Evolutionary conservation across 352 stramenopile genomes (phyloP).

Genomic region (Thalassiosira oceanica): DNA sequence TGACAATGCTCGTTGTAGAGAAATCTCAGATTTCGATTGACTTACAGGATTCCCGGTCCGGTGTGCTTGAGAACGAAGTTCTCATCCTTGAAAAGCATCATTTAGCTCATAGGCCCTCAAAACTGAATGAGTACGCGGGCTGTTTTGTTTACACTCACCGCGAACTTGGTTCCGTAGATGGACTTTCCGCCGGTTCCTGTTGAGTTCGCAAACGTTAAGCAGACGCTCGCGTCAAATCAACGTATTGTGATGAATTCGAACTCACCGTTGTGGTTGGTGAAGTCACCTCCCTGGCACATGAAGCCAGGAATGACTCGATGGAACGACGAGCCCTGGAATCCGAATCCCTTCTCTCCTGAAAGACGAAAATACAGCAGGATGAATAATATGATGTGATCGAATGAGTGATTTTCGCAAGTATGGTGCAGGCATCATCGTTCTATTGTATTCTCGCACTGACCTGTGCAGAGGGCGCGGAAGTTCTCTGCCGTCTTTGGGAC

Average conservation of each 20-base stretch:
- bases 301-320: slow-evolving; percentile 87
- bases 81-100: too few species aligned
- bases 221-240: too few species aligned
- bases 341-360: slow-evolving; percentile 80
- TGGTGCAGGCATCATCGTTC: too few species aligned
- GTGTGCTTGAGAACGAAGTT: slow-evolving; percentile 81
- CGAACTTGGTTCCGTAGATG: slow-evolving; percentile 88
- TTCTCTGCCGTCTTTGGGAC: slow-evolving; percentile 98
- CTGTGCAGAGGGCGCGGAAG: slow-evolving; percentile 97
- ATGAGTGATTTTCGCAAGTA: too few species aligned
- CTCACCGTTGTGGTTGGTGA: slow-evolving; percentile 88
- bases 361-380: neutral
- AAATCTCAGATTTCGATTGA: too few species aligned
- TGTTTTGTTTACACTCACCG: too few species aligned
- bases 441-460: slow-evolving; percentile 87
- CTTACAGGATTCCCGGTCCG: slow-evolving; percentile 43
- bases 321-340: slow-evolving; percentile 97
- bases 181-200: slow-evolving; percentile 87
- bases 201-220: slow-evolving; percentile 91
- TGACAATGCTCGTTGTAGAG: too few species aligned
- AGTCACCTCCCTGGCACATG: slow-evolving; percentile 95
- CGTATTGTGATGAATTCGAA: too few species aligned
- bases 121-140: too few species aligned
- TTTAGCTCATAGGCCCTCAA: too few species aligned
- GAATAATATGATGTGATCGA: too few species aligned